Conservation (phyloP, 83 land plant genomes). For the Diphasiastrum complanatum region DNA sequence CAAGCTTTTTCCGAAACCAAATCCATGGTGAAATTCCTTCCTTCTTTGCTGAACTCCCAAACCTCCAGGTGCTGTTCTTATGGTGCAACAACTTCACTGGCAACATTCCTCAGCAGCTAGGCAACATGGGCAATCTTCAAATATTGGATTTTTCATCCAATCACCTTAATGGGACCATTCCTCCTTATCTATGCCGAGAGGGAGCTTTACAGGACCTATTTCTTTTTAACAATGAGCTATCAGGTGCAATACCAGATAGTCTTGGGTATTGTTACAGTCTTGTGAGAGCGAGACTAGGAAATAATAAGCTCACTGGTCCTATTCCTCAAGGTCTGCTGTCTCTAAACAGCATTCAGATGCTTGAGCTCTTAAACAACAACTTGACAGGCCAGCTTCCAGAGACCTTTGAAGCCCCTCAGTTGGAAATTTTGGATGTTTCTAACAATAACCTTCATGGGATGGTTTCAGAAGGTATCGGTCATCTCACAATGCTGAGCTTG, state of each 20-base stretch:
- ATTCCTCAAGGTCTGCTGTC: constrained; percentile 27
- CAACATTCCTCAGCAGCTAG: constrained; percentile 26
- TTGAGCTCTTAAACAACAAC: constrained; percentile 30
- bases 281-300: constrained; percentile 19
- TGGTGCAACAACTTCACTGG: constrained; percentile 37
- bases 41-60: constrained; percentile 29
- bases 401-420: background rate
- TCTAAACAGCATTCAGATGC: constrained; percentile 21
- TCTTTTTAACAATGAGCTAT: constrained; percentile 17
- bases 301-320: constrained; percentile 30
- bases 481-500: constrained; percentile 18
- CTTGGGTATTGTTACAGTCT: constrained; percentile 25
- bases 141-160: constrained; percentile 23
- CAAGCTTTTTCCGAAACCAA: constrained; percentile 26
- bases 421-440: constrained; percentile 24
- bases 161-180: constrained; percentile 22
- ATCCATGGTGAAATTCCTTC: constrained; percentile 28
- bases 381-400: constrained; percentile 23
- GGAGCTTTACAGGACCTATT: constrained; percentile 17
- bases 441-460: constrained; percentile 22
- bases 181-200: constrained; percentile 20
- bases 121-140: constrained; percentile 16
- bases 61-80: constrained; percentile 21
- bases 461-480: constrained; percentile 23
- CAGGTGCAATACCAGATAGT: constrained; percentile 25